Evolutionary conservation across 192 early-diverging fungal genomes (phyloP).

Genomic region (Mortierella hygrophila): DNA sequence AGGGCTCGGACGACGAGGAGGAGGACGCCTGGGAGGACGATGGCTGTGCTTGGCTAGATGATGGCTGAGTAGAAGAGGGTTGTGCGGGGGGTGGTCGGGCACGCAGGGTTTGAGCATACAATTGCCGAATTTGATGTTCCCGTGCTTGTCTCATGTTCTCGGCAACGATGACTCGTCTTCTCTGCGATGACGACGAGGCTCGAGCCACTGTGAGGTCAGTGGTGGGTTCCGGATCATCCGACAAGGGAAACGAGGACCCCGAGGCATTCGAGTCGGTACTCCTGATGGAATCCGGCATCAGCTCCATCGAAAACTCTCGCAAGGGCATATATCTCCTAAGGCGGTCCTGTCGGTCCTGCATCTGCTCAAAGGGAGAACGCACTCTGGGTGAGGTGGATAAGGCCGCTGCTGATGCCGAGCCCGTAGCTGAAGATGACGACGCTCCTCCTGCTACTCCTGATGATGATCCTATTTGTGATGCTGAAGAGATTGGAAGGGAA

Average conservation of each 20-base stretch:
- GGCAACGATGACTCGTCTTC: background rate
- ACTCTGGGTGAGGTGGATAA: background rate
- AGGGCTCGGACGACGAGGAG: background rate
- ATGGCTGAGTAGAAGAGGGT: background rate
- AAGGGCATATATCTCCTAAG: background rate
- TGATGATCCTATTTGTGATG: background rate
- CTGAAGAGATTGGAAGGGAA: background rate
- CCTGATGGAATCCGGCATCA: constrained; percentile 4
- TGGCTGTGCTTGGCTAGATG: background rate
- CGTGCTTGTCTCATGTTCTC: constrained; percentile 1
- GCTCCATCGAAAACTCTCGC: constrained; percentile 2
- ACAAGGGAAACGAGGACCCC: background rate
- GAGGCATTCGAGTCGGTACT: constrained; percentile 9
- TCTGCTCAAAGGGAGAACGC: background rate
- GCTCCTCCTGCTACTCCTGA: constrained; percentile 8
- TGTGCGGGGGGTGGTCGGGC: constrained; percentile 5
- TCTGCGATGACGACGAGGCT: constrained; percentile 2
- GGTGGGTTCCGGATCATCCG: background rate
- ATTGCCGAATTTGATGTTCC: constrained; percentile 35
- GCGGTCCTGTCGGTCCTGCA: background rate
- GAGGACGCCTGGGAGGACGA: background rate
- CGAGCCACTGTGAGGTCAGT: background rate
- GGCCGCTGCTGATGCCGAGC: background rate
- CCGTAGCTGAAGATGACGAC: background rate
- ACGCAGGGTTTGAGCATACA: constrained; percentile 32